Evolutionary conservation across 257 asterid species (phyloP), one percentile per base, ranked within the genome.

Genomic region (Solanum chaucha): DNA sequence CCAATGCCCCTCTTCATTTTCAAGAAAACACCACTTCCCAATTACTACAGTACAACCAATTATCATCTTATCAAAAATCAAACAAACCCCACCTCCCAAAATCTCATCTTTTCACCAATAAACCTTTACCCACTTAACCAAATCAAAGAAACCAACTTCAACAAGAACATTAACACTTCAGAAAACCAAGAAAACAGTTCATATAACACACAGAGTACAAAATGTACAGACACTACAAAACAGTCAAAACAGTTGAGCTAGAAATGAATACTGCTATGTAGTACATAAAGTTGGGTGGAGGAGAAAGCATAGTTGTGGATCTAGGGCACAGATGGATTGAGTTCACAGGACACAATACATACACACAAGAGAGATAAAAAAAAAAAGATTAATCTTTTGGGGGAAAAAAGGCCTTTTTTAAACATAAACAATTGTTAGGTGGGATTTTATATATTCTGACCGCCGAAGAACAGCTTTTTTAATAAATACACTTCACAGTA

Each of bases 281-380:
- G 35, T 19, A 36, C 40, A 74, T 14, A 40, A 20, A 59, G 85
- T 55, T 41, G 48, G 75, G 91, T 34, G 87, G 71, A 82, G 85
- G 90, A 88, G 85, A 88, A 88, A 61, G 85, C 68, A 85, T 64
- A 89, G 91, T 48, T 48, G 91, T 85, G 96, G 98, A 94, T 95
- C 98, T 95, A 94, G 97, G 96, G 95, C 93, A 88, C 78, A 86
- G 90, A 84, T 82, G 51, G 84, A 89, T 80, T 85, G 61, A 77
- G 83, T 38, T 41, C 65, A 46, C 26, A 14, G n/a, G 14, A 15
- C 10, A 68, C n/a, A 28, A 71, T 17, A 70, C 78, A 32, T 13
- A 12, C 20, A 20, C n/a, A 77, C 46, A 77, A 75, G 13, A 77
- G n/a, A 77, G 83, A 75, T 1, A 78, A 14, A 46, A 11, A 5